phyloP scores from a whole-genome alignment of 306 rosid genomes.

The Sicyos edulis region DNA sequence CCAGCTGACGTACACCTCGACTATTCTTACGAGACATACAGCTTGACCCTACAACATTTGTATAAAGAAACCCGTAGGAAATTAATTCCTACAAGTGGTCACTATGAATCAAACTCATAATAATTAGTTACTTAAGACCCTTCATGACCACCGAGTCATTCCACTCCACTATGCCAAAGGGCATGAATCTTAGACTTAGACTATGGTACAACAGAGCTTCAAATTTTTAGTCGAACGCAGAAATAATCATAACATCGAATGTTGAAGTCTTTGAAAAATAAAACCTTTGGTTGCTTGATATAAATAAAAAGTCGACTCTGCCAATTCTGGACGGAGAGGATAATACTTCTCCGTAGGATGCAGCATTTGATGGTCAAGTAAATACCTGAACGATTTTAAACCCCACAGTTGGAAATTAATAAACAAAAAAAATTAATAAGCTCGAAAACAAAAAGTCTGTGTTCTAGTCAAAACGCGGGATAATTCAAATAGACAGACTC shows the following conservation, averaged over 20 bases:
- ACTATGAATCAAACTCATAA: too few relatives aligned
- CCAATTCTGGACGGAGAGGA: slow-evolving; percentile 95
- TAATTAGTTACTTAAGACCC: too few relatives aligned
- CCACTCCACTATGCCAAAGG: neutral
- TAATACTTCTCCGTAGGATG: slow-evolving; percentile 95
- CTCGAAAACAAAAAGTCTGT: neutral
- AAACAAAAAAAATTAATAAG: slow-evolving; percentile 2
- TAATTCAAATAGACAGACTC: slow-evolving; percentile 13
- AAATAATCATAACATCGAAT: neutral
- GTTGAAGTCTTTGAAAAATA: slow-evolving; percentile 5
- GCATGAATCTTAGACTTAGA: neutral
- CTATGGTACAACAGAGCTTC: neutral
- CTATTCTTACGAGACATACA: too few relatives aligned
- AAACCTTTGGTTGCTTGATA: slow-evolving; percentile 96
- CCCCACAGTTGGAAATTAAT: neutral
- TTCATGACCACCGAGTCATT: too few relatives aligned
- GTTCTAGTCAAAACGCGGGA: neutral
- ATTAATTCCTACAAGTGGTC: too few relatives aligned
- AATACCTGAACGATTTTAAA: slow-evolving; percentile 57
- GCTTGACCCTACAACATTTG: too few relatives aligned
- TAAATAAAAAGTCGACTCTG: slow-evolving; percentile 93
- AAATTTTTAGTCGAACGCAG: neutral
- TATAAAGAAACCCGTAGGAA: too few relatives aligned
- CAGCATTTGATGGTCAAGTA: slow-evolving; percentile 86
- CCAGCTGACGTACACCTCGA: too few relatives aligned